phyloP scores from a whole-genome alignment of 2,329 filamentous ascomycete species.

The Apiospora rasikravindrae region DNA sequence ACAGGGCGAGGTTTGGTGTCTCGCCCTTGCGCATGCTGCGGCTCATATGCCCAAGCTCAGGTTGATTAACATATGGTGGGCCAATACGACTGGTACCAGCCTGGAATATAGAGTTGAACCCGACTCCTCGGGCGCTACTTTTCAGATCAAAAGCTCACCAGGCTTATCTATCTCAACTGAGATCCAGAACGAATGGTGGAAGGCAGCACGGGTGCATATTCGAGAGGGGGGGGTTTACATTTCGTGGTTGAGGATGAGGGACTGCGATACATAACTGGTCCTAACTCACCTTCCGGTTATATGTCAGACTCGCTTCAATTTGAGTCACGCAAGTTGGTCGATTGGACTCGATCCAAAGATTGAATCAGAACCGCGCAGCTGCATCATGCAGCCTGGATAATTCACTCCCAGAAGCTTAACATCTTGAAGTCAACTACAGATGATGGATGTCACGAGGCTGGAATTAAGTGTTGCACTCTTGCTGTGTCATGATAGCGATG shows the following conservation, averaged over 20 bases:
- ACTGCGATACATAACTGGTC: too few relatives aligned
- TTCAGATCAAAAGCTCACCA: not conserved
- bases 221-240: not conserved
- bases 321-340: not conserved
- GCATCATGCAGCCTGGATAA: not conserved
- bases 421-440: too few relatives aligned
- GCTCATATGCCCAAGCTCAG: not conserved
- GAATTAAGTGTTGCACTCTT: too few relatives aligned
- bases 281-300: not conserved
- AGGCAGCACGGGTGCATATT: not conserved
- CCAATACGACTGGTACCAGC: too few relatives aligned
- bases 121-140: not conserved
- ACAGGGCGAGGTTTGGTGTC: not conserved
- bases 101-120: not conserved
- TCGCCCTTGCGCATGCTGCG: not conserved
- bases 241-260: not conserved
- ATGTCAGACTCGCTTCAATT: accelerated
- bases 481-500: not conserved
- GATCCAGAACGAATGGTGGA: not conserved
- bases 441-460: too few relatives aligned
- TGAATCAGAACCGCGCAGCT: not conserved
- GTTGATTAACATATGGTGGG: accelerated
- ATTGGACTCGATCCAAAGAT: not conserved
- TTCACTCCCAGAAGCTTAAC: too few relatives aligned
- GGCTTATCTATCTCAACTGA: not conserved